Base-by-base conservation (phyloP, 2,329 filamentous ascomycete genomes). In the Amphichorda felina region DNA sequence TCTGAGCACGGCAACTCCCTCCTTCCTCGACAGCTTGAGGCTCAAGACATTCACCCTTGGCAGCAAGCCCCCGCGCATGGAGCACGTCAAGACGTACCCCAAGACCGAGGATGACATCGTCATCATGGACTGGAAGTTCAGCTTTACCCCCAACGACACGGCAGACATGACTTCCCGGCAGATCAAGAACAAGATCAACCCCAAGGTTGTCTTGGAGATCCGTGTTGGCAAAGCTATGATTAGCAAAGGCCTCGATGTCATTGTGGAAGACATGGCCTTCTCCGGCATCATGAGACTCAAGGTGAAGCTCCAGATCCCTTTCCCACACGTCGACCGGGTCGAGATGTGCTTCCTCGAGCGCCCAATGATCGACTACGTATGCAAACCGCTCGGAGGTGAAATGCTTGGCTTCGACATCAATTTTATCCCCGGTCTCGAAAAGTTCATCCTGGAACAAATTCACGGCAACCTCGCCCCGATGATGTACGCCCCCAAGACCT, bases 121-220 rank as follows among this genome's bases (percentile, higher is more conserved):
- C 29, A 75, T 96, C 50, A 98, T 98, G 91, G 91, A 98, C 56
- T 98, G 91, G 91, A 94, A 94, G 51, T 98, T 98, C 60, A 96
- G 89, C 68, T 98, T 98, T 63, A 96, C 85, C 0, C 91, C 91
- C 24, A 96, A 91, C 46, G 93, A 98, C 57, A 83, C 75, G 3
- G 79, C 83, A 45, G 91, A 98, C 57, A 76, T 98, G 72, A 98
- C 91, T 2, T 68, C 80, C 2, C 77, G 82, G 41, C 91, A 98
- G 57, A 63, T 95, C 51, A 89, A 84, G 66, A 87, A 88, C 67
- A 95, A 94, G 67, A 75, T 96, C 58, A 96, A 98, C 53, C 91
- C 91, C 37, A 98, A 96, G 62, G 70, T 98, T 38, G 85, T 96
- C 9, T 74, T 98, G 18, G 91, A 98, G 56, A 87, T 98, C 38